Evolutionary conservation across 805 yeast species (phyloP).

Genomic region (Nakazawaea siamensis): DNA sequence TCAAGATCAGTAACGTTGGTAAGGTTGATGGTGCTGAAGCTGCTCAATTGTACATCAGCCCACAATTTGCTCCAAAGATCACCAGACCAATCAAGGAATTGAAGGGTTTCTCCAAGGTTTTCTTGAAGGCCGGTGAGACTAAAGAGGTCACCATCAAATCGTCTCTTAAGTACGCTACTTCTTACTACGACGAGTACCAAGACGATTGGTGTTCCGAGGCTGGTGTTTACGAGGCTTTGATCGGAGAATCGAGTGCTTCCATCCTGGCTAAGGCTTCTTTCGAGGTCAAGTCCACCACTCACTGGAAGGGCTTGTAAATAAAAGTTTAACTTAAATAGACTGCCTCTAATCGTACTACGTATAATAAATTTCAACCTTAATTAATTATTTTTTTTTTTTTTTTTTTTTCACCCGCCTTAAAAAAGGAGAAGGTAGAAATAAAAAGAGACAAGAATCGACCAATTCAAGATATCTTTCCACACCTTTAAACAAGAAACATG

Average conservation of each 20-base stretch:
- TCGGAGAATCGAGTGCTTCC: constrained; percentile 25
- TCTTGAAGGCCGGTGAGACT: constrained; percentile 32
- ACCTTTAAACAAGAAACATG: constrained; percentile 3
- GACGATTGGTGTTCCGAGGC: constrained; percentile 39
- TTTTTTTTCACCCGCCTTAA: no score
- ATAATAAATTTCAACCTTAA: no score
- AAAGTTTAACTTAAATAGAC: neutral
- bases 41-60: constrained; percentile 40
- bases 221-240: constrained; percentile 37
- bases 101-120: constrained; percentile 41
- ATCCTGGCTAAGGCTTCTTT: constrained; percentile 12
- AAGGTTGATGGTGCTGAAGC: constrained; percentile 36
- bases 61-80: constrained; percentile 23
- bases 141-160: constrained; percentile 26
- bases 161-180: constrained; percentile 36
- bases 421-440: no score
- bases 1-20: constrained; percentile 37
- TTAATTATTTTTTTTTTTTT: no score
- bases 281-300: constrained; percentile 13
- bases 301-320: constrained; percentile 17
- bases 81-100: constrained; percentile 46
- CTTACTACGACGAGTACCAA: constrained; percentile 39
- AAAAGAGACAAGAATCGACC: no score
- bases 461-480: no score
- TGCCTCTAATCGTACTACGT: neutral